These are phyloP conservation scores for Medicago ruthenica DNA, from an alignment of 306 rosid genomes.

Conservation along the genomic window DNA sequence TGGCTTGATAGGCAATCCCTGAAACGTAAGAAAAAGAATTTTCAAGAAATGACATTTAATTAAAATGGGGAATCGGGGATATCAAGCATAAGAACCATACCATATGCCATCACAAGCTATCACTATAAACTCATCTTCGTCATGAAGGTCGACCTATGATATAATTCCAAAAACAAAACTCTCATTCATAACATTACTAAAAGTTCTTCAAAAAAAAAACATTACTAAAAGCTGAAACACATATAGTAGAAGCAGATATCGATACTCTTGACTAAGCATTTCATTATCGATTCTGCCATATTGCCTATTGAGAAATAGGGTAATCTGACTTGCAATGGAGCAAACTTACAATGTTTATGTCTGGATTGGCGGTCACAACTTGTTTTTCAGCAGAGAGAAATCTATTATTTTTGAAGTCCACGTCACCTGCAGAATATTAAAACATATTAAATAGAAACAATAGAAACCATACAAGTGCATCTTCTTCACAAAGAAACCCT, in stretches of 20 bases:
- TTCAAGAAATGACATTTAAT: not conserved
- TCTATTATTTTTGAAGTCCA: conserved; percentile 90
- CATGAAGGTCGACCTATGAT: conserved; percentile 73
- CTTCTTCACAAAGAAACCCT: not conserved
- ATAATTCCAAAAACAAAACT: conserved; percentile 27
- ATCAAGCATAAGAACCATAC: conserved; percentile 64
- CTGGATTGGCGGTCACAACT: conserved; percentile 87
- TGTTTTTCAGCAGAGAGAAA: conserved; percentile 81
- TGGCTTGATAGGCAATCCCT: conserved; percentile 98
- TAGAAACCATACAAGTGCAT: conserved; percentile 23
- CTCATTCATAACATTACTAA: not conserved
- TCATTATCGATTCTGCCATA: conserved; percentile 14
- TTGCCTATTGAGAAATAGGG: conserved; percentile 4
- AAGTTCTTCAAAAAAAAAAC: not conserved
- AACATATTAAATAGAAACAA: conserved; percentile 28
- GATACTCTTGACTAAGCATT: conserved; percentile 19
- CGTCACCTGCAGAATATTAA: conserved; percentile 71
- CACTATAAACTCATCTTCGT: conserved; percentile 76
- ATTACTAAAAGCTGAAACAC: not conserved
- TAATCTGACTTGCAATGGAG: conserved; percentile 14
- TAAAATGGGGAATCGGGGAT: not conserved
- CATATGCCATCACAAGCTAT: conserved; percentile 86
- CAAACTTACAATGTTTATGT: conserved; percentile 73
- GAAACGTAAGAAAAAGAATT: conserved; percentile 12
- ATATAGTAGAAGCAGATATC: not conserved